Evolutionary conservation across 2,329 filamentous ascomycete species (phyloP).

Genomic region (Xylaria sp.): DNA sequence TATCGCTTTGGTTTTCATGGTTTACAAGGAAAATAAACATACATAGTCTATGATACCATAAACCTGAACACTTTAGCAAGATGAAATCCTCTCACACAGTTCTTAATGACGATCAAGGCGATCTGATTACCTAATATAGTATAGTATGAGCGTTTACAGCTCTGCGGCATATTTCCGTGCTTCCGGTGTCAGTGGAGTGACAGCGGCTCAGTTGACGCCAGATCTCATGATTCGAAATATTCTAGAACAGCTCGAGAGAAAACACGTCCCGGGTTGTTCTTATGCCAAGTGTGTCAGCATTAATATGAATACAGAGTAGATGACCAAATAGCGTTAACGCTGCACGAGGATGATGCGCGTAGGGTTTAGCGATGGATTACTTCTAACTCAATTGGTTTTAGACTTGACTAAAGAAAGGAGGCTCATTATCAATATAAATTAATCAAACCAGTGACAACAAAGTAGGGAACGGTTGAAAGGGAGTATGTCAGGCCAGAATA

Average conservation of each 20-base stretch:
- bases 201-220: neutral
- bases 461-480: no score
- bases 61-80: neutral
- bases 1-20: neutral
- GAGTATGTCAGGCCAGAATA: no score
- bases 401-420: neutral
- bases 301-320: neutral
- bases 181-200: conserved; percentile 7
- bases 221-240: conserved; percentile 3
- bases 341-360: neutral
- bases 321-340: neutral
- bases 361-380: neutral
- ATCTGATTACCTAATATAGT: conserved; percentile 2
- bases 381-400: neutral
- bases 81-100: neutral
- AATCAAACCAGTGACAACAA: no score
- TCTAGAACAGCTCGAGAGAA: neutral
- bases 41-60: neutral
- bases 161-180: neutral
- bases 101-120: neutral
- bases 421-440: neutral
- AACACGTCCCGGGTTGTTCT: neutral
- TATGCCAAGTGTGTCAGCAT: neutral
- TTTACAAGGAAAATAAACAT: neutral
- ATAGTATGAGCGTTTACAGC: neutral